phyloP scores from a whole-genome alignment of 2,329 filamentous ascomycete species.

The Lachnellula hyalina region DNA sequence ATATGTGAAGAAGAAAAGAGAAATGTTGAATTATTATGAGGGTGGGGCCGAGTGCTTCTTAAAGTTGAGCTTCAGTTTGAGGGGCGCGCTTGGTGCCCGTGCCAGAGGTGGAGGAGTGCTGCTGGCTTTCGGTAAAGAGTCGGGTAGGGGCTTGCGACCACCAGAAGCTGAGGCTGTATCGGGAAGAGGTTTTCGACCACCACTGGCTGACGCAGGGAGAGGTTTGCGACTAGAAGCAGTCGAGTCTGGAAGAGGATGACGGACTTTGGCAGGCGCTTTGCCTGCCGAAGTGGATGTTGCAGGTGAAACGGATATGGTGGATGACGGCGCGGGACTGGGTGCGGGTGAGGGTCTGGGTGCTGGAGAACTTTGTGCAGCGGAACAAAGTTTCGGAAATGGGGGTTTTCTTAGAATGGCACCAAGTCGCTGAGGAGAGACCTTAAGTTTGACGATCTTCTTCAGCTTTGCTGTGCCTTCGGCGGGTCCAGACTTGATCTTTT shows the following conservation, averaged over 20 bases:
- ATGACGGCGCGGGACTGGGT: conserved; percentile 7
- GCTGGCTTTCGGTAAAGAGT: background rate
- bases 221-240: conserved; percentile 1
- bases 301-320: conserved; percentile 12
- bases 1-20: background rate
- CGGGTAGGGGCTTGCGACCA: conserved; percentile 3
- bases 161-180: background rate
- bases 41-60: conserved; percentile 3
- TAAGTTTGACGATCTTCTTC: conserved; percentile 18
- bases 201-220: conserved; percentile 8
- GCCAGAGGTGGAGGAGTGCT: background rate
- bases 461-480: conserved; percentile 5
- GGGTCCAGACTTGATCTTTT: background rate
- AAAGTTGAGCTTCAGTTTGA: conserved; percentile 12
- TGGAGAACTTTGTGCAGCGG: conserved; percentile 16
- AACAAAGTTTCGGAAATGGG: conserved; percentile 16
- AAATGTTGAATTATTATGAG: background rate
- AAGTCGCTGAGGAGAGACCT: conserved; percentile 11
- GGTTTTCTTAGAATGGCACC: conserved; percentile 16
- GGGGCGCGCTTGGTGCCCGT: background rate
- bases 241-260: conserved; percentile 13
- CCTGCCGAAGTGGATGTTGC: conserved; percentile 2
- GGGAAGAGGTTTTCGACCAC: conserved; percentile 4
- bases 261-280: conserved; percentile 5
- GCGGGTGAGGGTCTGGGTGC: conserved; percentile 17